A percentile compares a stretch with the other conserved stretches of the same genome.
Conservation (phyloP, 1,284 basidiomycete genomes). For the Austroboletus novae-zelandiae region DNA sequence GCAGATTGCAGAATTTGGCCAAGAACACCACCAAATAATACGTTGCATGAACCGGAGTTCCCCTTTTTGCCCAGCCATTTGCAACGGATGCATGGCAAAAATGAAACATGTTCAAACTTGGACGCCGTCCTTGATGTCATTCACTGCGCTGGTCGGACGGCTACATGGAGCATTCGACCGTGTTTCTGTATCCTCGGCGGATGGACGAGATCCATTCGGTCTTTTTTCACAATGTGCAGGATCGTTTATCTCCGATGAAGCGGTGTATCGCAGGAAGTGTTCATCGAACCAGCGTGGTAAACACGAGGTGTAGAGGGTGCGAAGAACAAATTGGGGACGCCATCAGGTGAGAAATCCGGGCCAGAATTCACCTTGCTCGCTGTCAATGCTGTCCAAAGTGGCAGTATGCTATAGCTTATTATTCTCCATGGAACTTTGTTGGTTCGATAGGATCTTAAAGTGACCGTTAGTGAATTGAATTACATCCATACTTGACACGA, state of each 20-base stretch:
- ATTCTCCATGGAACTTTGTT: slow-evolving; percentile 6
- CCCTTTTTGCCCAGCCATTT: slow-evolving; percentile 10
- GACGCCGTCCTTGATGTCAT: slow-evolving; percentile 3
- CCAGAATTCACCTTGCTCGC: slow-evolving; percentile 12
- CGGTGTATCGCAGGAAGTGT: slow-evolving; percentile 25
- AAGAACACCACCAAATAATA: slow-evolving; percentile 25
- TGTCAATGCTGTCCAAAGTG: slow-evolving; percentile 6
- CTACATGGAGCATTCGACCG: slow-evolving; percentile 2
- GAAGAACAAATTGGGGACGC: slow-evolving; percentile 14
- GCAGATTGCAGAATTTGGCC: slow-evolving; percentile 30
- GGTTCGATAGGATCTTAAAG: slow-evolving; percentile 14
- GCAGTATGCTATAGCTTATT: slow-evolving; percentile 1
- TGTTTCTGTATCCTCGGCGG: slow-evolving; percentile 17
- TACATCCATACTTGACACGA: slow-evolving; percentile 18
- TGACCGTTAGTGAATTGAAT: slow-evolving; percentile 16
- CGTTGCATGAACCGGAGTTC: slow-evolving; percentile 19
- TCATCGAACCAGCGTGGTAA: slow-evolving; percentile 30
- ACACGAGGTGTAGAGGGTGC: slow-evolving; percentile 30
- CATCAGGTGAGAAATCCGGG: slow-evolving; percentile 13
- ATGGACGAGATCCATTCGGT: slow-evolving; percentile 20
- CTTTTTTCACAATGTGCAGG: slow-evolving; percentile 13
- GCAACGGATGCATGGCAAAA: slow-evolving; percentile 11
- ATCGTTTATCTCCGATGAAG: slow-evolving; percentile 34
- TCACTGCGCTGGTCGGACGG: background rate
- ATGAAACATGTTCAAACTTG: slow-evolving; percentile 8